Conservation (phyloP, 768 basidiomycete genomes). For the Astraeus odoratus region DNA sequence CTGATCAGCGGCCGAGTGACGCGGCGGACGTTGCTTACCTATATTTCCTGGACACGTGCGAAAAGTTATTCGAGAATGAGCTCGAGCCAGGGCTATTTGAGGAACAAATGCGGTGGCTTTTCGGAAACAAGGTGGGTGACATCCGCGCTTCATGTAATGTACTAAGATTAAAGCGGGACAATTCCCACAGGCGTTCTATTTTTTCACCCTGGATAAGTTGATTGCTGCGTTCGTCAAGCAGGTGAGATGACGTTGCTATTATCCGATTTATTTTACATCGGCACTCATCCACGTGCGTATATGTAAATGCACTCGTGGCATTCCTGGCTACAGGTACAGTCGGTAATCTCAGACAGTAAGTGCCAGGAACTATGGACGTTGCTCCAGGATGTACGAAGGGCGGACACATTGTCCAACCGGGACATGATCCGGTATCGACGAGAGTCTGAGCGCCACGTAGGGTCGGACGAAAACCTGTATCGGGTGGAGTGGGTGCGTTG, state of each 20-base stretch:
- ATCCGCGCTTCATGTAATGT: background rate
- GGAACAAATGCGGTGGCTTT: constrained; percentile 93
- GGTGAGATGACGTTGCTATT: no score
- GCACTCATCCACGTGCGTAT: background rate
- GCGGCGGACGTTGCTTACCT: constrained; percentile 71
- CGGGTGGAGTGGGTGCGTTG: constrained; percentile 68
- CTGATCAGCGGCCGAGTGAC: constrained; percentile 39
- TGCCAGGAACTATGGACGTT: constrained; percentile 82
- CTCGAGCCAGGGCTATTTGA: constrained; percentile 90
- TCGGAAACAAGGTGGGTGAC: constrained; percentile 79
- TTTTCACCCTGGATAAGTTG: constrained; percentile 93
- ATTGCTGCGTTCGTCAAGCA: constrained; percentile 88
- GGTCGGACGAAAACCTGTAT: constrained; percentile 71
- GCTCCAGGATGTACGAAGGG: constrained; percentile 55
- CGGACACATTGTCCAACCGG: constrained; percentile 47
- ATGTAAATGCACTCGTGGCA: background rate
- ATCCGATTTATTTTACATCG: no score
- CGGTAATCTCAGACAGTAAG: constrained; percentile 74
- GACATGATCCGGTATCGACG: constrained; percentile 74
- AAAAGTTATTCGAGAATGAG: constrained; percentile 90
- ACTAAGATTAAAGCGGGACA: constrained; percentile 5
- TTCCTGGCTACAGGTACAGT: constrained; percentile 63
- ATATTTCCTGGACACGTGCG: constrained; percentile 85
- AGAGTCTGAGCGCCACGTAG: constrained; percentile 70
- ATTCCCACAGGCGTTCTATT: constrained; percentile 69